A percentile compares a stretch with the other conserved stretches of the same genome.
phyloP scores from a whole-genome alignment of 768 basidiomycete genomes.

The Boletus pseudopeckii region DNA sequence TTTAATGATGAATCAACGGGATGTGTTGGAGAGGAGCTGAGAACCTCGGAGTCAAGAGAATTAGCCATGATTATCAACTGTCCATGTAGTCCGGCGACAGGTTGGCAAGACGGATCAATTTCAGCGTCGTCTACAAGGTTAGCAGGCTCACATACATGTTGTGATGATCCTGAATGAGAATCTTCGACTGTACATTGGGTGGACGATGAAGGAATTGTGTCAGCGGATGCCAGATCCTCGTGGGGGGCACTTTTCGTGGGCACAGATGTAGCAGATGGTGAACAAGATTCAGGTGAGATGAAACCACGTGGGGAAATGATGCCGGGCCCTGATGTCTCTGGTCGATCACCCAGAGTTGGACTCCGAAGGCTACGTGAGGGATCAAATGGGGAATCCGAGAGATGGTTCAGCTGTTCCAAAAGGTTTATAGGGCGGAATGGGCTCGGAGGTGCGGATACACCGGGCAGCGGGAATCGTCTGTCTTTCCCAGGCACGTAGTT shows the following conservation, averaged over 20 bases:
- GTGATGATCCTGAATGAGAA: conserved; percentile 22
- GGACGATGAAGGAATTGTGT: conserved; percentile 9
- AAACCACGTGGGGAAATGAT: conserved; percentile 29
- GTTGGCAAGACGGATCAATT: neutral
- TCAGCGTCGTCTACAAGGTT: conserved; percentile 1
- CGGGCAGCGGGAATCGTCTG: conserved; percentile 13
- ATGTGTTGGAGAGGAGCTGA: conserved; percentile 1
- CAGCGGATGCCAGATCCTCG: neutral
- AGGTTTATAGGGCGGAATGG: conserved; percentile 33
- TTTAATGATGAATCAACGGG: conserved; percentile 1
- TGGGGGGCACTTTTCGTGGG: neutral
- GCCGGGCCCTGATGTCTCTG: neutral
- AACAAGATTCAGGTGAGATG: conserved; percentile 44
- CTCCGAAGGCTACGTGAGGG: neutral
- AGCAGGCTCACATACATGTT: conserved; percentile 9
- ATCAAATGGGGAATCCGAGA: conserved; percentile 5
- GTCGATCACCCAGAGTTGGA: conserved; percentile 1
- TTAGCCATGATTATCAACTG: neutral
- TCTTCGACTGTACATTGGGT: conserved; percentile 17
- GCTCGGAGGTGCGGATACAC: conserved; percentile 25
- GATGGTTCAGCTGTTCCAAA: conserved; percentile 25
- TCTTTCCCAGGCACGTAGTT: conserved; percentile 17
- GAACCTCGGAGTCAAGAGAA: neutral
- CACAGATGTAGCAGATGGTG: conserved; percentile 21
- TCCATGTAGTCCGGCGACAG: neutral